Percentiles rank a stretch among this genome's conserved stretches.
phyloP scores from a whole-genome alignment of 768 basidiomycete genomes.

The Kwoniella europaea region DNA sequence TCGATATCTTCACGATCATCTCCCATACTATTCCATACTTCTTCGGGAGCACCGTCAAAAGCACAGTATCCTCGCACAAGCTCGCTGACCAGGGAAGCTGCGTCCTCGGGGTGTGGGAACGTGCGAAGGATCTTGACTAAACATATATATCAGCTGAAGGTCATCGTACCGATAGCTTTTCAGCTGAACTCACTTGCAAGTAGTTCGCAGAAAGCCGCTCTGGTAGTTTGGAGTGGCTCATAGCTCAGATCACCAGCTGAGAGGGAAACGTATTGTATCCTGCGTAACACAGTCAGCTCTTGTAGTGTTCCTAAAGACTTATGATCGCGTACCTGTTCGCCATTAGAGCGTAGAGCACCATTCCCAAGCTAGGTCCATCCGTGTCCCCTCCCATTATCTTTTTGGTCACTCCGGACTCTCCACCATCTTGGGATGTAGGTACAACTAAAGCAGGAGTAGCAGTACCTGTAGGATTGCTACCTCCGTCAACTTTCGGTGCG shows the following conservation, averaged over 20 bases:
- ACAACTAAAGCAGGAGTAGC: conserved; percentile 7
- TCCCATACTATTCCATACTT: conserved; percentile 69
- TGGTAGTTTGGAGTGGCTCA: conserved; percentile 68
- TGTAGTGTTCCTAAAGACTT: background rate
- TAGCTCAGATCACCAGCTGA: conserved; percentile 75
- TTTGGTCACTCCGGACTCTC: conserved; percentile 21
- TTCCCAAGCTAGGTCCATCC: conserved; percentile 27
- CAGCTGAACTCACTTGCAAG: conserved; percentile 64
- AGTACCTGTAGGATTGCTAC: background rate
- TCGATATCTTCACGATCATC: conserved; percentile 67
- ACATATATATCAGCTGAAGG: background rate
- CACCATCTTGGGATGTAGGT: conserved; percentile 18
- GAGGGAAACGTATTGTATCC: conserved; percentile 71
- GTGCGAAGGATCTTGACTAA: conserved; percentile 74
- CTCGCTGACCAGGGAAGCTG: conserved; percentile 77
- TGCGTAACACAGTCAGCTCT: conserved; percentile 6
- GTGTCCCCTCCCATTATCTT: background rate
- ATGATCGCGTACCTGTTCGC: conserved; percentile 48
- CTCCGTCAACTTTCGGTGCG: conserved; percentile 15
- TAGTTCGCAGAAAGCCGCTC: conserved; percentile 83
- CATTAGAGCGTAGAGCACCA: conserved; percentile 55
- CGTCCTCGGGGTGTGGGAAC: conserved; percentile 68
- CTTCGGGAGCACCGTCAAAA: conserved; percentile 72
- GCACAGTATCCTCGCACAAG: conserved; percentile 85
- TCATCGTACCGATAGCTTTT: background rate